phyloP scores from a whole-genome alignment of 495 filamentous ascomycete genomes.

The Astrothelium macrocarpum region DNA sequence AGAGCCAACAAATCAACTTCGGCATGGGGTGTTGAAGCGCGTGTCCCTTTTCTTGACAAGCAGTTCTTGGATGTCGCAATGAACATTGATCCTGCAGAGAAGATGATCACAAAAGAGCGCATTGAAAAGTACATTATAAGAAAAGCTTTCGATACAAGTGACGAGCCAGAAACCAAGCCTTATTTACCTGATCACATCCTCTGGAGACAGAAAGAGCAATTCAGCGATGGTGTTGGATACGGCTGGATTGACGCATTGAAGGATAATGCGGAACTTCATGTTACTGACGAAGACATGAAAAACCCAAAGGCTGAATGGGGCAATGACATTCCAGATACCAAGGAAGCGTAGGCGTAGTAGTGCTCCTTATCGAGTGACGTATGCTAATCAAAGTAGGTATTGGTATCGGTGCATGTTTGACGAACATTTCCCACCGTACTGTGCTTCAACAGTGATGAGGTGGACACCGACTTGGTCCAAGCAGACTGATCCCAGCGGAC shows the following conservation, averaged over 20 bases:
- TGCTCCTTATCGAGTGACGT: neutral
- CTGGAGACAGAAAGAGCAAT: slow-evolving; percentile 99
- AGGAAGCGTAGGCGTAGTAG: slow-evolving; percentile 70
- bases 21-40: slow-evolving; percentile 97
- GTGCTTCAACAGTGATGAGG: slow-evolving; percentile 85
- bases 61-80: slow-evolving; percentile 85
- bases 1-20: slow-evolving; percentile 97
- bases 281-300: slow-evolving; percentile 94
- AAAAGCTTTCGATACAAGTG: slow-evolving; percentile 89
- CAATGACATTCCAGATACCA: slow-evolving; percentile 79
- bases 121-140: slow-evolving; percentile 97
- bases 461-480: slow-evolving; percentile 99
- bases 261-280: slow-evolving; percentile 76
- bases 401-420: slow-evolving; percentile 99
- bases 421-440: slow-evolving; percentile 89
- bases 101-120: slow-evolving; percentile 82
- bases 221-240: slow-evolving; percentile 96
- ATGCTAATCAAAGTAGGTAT: slow-evolving; percentile 41
- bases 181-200: slow-evolving; percentile 93
- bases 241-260: slow-evolving; percentile 98
- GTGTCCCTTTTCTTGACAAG: slow-evolving; percentile 97
- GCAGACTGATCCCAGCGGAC: slow-evolving; percentile 86
- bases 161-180: slow-evolving; percentile 64
- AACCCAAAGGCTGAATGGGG: slow-evolving; percentile 96
- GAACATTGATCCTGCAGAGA: slow-evolving; percentile 86